Evolutionary conservation across 495 filamentous ascomycete genomes (phyloP), one percentile per base, ranked within the genome.

Genomic region (Penicillium crystallinum): DNA sequence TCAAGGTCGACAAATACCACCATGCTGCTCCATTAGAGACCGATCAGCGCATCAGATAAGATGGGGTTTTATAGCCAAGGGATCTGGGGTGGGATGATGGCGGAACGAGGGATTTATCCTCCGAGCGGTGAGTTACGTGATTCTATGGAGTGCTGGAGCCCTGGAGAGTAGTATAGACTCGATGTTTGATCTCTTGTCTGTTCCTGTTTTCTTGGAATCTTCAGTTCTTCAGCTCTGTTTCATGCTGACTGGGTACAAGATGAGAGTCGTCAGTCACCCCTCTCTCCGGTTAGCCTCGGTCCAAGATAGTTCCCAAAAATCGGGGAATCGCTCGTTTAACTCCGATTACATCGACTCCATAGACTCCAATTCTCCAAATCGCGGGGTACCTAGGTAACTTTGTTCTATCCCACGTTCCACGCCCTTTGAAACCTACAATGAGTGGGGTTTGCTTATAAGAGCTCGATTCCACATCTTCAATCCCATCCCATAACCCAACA

Each of bases 1-100:
- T 74, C 71, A 37, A 71, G 63, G 57, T 76, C 71, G 57, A 76
- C 67, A 61, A 76, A 76, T 19, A 74, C 70, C 55, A 76, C 73
- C 73, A 76, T 76, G 25, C 55, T 72, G 65, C 41, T 65, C 63
- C 63, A 66, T 64, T 51, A 48, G 60, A 61, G 50, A 47, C 49
- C 19, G 46, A 55, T 62, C 53, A 59, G 53, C 49, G 25, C 56
- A 65, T 65, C 56, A 60, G 59, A 62, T 59, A 66, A 64, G 61
- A 62, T 54, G 46, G 36, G 41, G 36, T 39, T 59, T 64, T 64
- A 62, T 56, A 62, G 23, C 31, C 27, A 15, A n/a, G n/a, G n/a
- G 40, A 6, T 29, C 46, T 43, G 47, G 38, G 46, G 66, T 67
- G 55, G 66, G 62, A 69, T 67, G 68, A 65, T 59, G 50, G 56